phyloP scores from a whole-genome alignment of 495 filamentous ascomycete species.

The Saxophila tyrrhenica region DNA sequence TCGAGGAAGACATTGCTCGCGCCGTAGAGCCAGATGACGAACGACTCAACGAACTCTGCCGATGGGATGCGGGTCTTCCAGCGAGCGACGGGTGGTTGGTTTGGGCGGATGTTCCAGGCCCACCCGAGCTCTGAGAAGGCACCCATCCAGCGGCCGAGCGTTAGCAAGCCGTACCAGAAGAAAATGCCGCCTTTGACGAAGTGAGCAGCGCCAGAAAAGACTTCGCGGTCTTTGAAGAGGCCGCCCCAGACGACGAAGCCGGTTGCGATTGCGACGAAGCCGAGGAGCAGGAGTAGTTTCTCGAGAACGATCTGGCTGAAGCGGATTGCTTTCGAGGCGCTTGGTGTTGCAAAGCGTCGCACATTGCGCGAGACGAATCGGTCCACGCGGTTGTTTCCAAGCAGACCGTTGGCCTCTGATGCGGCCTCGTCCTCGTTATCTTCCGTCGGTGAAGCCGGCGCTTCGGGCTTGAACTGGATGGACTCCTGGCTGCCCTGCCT shows the following conservation, averaged over 20 bases:
- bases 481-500: constrained; percentile 43
- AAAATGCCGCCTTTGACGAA: constrained; percentile 97
- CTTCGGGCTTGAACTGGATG: constrained; percentile 35
- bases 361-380: constrained; percentile 36
- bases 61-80: constrained; percentile 58
- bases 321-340: constrained; percentile 46
- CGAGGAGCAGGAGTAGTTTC: constrained; percentile 50
- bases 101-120: constrained; percentile 86
- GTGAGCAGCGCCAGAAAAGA: constrained; percentile 85
- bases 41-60: constrained; percentile 80
- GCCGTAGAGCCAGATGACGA: constrained; percentile 82
- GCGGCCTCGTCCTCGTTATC: constrained; percentile 30
- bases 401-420: constrained; percentile 32
- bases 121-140: constrained; percentile 86
- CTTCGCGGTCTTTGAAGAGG: constrained; percentile 47
- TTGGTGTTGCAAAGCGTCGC: constrained; percentile 47
- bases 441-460: constrained; percentile 38
- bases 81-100: constrained; percentile 41
- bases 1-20: constrained; percentile 86
- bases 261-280: constrained; percentile 50
- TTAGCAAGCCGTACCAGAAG: constrained; percentile 84
- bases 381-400: constrained; percentile 37
- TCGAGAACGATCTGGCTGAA: constrained; percentile 51
- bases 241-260: constrained; percentile 61
- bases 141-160: constrained; percentile 81